These are phyloP conservation scores for Phytophthora litchii DNA, from an alignment of 352 stramenopile species.

Conservation along the genomic window DNA sequence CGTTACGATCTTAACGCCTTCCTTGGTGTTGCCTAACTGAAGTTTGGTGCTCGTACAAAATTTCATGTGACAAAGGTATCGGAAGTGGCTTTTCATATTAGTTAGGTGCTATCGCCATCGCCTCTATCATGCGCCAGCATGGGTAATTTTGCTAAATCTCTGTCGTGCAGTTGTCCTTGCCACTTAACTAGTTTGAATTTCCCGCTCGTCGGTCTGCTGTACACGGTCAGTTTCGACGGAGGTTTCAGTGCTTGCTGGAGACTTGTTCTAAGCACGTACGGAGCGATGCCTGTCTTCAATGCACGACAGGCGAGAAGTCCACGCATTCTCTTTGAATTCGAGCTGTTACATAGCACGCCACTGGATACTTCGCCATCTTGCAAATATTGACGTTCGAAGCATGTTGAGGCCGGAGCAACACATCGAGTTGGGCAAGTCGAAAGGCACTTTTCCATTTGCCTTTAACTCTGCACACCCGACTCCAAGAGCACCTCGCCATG, in stretches of 20 bases:
- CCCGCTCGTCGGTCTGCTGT: conserved; percentile 1
- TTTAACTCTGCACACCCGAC: conserved; percentile 7
- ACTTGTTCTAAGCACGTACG: conserved; percentile 15
- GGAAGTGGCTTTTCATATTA: neutral
- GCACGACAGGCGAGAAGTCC: conserved; percentile 18
- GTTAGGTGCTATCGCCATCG: neutral
- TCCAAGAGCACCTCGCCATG: conserved; percentile 25
- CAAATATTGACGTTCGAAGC: conserved; percentile 9
- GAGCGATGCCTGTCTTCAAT: conserved; percentile 11
- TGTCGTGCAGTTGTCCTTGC: conserved; percentile 8
- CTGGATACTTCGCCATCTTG: conserved; percentile 16
- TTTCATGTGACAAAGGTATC: conserved; percentile 14
- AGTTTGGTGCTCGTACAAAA: conserved; percentile 9
- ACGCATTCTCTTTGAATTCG: conserved; percentile 13
- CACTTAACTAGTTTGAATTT: conserved; percentile 16
- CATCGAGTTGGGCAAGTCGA: neutral
- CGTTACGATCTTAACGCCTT: neutral
- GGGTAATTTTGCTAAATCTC: neutral
- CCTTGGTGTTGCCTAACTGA: neutral
- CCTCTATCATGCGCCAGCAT: neutral
- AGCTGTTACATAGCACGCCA: conserved; percentile 33
- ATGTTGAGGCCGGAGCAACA: conserved; percentile 3
- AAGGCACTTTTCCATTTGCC: conserved; percentile 30
- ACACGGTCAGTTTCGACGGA: conserved; percentile 15
- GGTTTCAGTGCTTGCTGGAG: conserved; percentile 15